Base-by-base conservation (phyloP, 2,329 filamentous ascomycete species). In the Xylariaceae sp. region DNA sequence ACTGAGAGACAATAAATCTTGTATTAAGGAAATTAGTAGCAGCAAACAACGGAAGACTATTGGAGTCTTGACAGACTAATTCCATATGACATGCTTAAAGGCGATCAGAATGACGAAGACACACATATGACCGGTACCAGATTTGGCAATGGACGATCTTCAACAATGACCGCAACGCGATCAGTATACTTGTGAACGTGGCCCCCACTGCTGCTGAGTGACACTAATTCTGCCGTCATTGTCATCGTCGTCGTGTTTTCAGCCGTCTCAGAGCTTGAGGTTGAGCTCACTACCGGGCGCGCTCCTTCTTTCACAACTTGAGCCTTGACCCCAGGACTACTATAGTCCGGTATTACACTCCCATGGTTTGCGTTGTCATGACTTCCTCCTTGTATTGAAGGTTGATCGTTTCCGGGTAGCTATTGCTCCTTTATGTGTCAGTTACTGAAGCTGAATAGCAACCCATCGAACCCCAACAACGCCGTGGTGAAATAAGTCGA, bases 121-220 rank as follows among this genome's bases (percentile, higher is more conserved):
- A 46, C 21, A 50, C 48, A 54, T 32, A 70, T 60, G n/a, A 69
- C 51, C 7, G 67, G 66, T 22, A 69, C 51, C 11, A 70, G 56
- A 21, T 62, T 62, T 11, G 56, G 43, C 10, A 64, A 53, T 16
- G 63, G 64, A 40, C 58, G 52, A n/a, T 63, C 62, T 45, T 69
- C 67, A 27, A 68, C 58, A 16, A 69, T 68, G 6, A 67, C 59
- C 0, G 67, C 67, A 5, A 59, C 67, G 3, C 53, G 47, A 36
- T 56, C 55, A 6, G 45, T 48, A 25, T 56, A 45, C 33, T 52
- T 55, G 23, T 33, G 22, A 19, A 29, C 19, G 22, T 16, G 6
- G 20, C 6, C 6, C 8, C 20, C 5, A 27, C 29, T 3, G 40
- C 32, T 2, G 23, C 17, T 12, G 16, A 4, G 11, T n/a, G 4